Base-by-base conservation (phyloP, 768 basidiomycete species). In the Russula dissimulans region DNA sequence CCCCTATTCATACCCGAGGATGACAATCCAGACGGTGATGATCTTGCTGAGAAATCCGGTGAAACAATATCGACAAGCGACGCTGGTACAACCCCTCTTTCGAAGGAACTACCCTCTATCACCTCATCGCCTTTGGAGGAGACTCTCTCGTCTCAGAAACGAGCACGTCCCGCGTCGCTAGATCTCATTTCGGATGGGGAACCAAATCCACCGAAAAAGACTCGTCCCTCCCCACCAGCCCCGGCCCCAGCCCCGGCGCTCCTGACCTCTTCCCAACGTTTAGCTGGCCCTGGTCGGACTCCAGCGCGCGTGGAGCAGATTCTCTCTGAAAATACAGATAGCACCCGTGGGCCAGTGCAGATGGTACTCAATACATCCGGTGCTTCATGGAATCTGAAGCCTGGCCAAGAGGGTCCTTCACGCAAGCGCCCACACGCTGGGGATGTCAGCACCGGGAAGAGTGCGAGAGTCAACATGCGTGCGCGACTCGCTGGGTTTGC, bases 401-500 rank as follows among this genome's bases (percentile, higher is more conserved):
- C 71, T 71, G 22, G 67, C 66, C 61, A 84, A 81, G 71, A 78
- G 76, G 71, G 50, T 67, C 62, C 57, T 49, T 29, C 26, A 62
- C 36, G 63, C 63, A 49, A 51, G 41, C 55, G 64, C n/a, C 39
- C 42, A 14, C 22, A 49, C 18, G 34, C 53, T 11, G 45, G 59
- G 17, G 59, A 65, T 51, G 48, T 63, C 26, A 57, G 58, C 41
- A 41, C 53, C 5, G 70, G 68, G 15, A 62, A 34, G 36, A 51
- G 3, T n/a, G 67, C 68, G 45, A 69, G 64, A 60, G 68, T 72
- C 60, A 74, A 68, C 36, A 70, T 88, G 54, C 75, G 79, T 56
- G 75, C 71, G 53, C 77, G 70, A 53, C 67, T 90, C 58, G 76
- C 72, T 46, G 77, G 71, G 11, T 89, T 84, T 72, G 78, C 84